A percentile compares a stretch with the other conserved stretches of the same genome.
phyloP scores from a whole-genome alignment of 495 filamentous ascomycete genomes.

The Xylaria cubensis region DNA sequence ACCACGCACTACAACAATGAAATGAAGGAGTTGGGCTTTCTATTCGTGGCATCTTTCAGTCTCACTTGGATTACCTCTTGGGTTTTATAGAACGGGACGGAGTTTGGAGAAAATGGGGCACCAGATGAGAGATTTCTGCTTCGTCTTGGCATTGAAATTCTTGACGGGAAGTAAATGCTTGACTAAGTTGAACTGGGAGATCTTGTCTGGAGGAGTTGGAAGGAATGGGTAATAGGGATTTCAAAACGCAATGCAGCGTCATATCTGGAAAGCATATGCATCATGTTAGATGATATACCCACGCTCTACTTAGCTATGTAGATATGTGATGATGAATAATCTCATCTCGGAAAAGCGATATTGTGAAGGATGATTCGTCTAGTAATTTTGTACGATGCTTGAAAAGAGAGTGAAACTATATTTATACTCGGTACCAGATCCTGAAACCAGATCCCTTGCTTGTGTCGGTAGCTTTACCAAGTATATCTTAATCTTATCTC shows the following conservation, averaged over 20 bases:
- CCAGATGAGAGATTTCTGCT: background rate
- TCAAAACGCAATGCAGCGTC: background rate
- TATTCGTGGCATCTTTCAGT: background rate
- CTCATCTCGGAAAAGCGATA: background rate
- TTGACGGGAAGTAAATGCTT: background rate
- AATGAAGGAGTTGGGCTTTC: slow-evolving; percentile 1
- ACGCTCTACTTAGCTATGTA: slow-evolving; percentile 11
- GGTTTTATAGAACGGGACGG: slow-evolving; percentile 10
- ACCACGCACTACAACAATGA: slow-evolving; percentile 10
- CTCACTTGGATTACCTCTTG: background rate
- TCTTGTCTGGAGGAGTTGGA: slow-evolving; percentile 10
- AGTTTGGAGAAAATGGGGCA: slow-evolving; percentile 17
- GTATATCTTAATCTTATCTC: background rate
- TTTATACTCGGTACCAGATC: background rate
- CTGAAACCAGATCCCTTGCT: background rate
- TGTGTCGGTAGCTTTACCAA: background rate
- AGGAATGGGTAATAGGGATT: slow-evolving; percentile 9
- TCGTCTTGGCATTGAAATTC: background rate
- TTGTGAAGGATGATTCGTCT: background rate
- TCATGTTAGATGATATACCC: slow-evolving; percentile 29
- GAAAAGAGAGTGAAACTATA: too few relatives aligned
- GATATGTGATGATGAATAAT: slow-evolving; percentile 12
- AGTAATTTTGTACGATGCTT: too few relatives aligned
- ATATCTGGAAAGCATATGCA: slow-evolving; percentile 23
- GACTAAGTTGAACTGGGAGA: background rate